These are phyloP conservation scores for Phanerochaete sordida DNA, from an alignment of 768 basidiomycete genomes.

Conservation along the genomic window DNA sequence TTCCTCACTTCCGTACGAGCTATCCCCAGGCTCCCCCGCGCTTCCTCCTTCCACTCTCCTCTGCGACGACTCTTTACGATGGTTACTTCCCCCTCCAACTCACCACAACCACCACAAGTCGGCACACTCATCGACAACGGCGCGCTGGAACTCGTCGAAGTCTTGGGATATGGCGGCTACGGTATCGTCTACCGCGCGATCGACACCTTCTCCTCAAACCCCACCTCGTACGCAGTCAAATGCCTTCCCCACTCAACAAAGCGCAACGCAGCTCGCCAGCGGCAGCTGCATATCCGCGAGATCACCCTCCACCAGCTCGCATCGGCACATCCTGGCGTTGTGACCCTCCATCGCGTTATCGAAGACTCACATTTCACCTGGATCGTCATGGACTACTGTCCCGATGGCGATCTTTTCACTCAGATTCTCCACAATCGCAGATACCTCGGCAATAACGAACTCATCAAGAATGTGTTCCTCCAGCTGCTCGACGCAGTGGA, in stretches of 20 bases:
- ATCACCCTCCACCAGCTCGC: constrained; percentile 77
- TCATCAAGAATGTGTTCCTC: constrained; percentile 88
- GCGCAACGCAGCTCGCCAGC: constrained; percentile 51
- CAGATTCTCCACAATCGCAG: constrained; percentile 78
- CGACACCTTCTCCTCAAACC: constrained; percentile 43
- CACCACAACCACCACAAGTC: constrained; percentile 49
- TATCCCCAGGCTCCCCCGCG: constrained; percentile 17
- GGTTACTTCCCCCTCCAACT: constrained; percentile 28
- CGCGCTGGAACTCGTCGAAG: constrained; percentile 78
- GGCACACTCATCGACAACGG: constrained; percentile 84
- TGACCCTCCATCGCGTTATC: constrained; percentile 85
- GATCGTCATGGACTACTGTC: constrained; percentile 91
- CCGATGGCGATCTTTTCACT: constrained; percentile 87
- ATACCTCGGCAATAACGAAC: constrained; percentile 78
- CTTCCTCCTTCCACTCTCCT: constrained; percentile 9
- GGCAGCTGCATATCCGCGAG: constrained; percentile 83
- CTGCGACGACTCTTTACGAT: constrained; percentile 14
- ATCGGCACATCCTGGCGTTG: constrained; percentile 74
- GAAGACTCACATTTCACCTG: constrained; percentile 81
- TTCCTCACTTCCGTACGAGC: constrained; percentile 25
- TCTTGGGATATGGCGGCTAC: constrained; percentile 88
- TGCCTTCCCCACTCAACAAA: constrained; percentile 64
- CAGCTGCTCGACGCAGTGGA: constrained; percentile 93
- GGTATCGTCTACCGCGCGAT: constrained; percentile 92
- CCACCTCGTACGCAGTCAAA: constrained; percentile 83